These are phyloP conservation scores for Pulveroboletus sp. DNA, from an alignment of 768 basidiomycete genomes.

Conservation along the genomic window DNA sequence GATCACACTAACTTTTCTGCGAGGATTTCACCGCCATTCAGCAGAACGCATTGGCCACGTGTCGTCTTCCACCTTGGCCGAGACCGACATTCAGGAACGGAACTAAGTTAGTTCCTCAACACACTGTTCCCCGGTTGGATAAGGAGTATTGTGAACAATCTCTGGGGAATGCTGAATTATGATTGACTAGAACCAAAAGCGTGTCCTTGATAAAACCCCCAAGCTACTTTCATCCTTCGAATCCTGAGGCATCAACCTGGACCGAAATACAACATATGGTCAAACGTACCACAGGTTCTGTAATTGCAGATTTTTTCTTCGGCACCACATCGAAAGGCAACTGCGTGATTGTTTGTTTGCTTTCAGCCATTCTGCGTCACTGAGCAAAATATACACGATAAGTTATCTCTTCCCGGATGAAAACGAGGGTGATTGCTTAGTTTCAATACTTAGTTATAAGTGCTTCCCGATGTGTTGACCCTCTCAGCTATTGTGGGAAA, in stretches of 20 bases:
- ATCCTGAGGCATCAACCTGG: background rate
- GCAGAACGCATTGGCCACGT: slow-evolving; percentile 4
- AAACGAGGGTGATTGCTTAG: too few species aligned
- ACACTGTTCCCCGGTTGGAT: background rate
- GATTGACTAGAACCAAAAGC: too few species aligned
- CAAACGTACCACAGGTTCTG: background rate
- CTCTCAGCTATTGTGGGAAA: too few species aligned
- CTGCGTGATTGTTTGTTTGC: too few species aligned
- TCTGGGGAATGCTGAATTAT: slow-evolving; percentile 8
- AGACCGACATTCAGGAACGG: background rate
- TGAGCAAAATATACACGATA: too few species aligned
- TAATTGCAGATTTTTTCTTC: background rate
- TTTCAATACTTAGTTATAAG: too few species aligned
- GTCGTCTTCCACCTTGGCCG: too few species aligned
- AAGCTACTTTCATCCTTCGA: background rate
- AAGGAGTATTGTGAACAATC: background rate
- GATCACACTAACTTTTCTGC: too few species aligned
- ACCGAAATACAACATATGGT: background rate
- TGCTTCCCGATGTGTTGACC: too few species aligned
- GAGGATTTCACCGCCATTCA: background rate
- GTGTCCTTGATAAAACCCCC: background rate
- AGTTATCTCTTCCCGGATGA: too few species aligned
- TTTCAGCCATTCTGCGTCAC: too few species aligned
- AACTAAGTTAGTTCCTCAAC: background rate
- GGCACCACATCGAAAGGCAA: too few species aligned